Evolutionary conservation across 2,329 filamentous ascomycete species (phyloP), one percentile per base, ranked within the genome.

Genomic region (Aspergillus uvarum): DNA sequence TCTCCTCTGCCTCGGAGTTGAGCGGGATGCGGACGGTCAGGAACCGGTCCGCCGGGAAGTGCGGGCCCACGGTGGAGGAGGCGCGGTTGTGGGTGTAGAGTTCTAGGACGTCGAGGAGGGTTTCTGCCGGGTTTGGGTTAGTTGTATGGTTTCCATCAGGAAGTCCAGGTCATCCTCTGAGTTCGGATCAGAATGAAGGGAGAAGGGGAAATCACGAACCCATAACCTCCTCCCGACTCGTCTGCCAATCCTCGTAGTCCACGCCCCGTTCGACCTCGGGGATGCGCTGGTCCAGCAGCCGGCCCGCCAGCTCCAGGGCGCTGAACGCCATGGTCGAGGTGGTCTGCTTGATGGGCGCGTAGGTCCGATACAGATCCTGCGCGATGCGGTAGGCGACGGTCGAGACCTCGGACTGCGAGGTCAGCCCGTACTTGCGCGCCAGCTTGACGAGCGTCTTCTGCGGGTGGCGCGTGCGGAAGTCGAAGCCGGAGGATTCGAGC

Each of bases 291-390:
- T 83, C 83, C 35, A 85, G 81, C 58, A 97, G 77, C 26, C 90
- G 83, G 0, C 88, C 86, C 0, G 93, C 89, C 38, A 98, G 84
- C 76, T 96, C 92, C 11, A 96, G 79, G 65, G 91, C 86, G 10
- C 89, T 89, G 69, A 96, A 85, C 0, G 90, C 91, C 83, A 97
- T 88, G 14, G 91, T 90, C n/a, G 89, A 86, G 0, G 90, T 90
- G 0, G 88, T 90, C 69, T 96, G 91, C 79, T 98, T 98, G 59
- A 98, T 82, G 8, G 93, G 93, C 0, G 92, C 89, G 75, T 95
- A 96, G 0, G 95, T 99, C 72, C 93, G 91, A 78, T 97, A 96
- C 51, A 96, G 81, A 76, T 99, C 95, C 55, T 94, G 85, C 51
- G 88, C 90, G 73, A 98, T 90, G 63, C 89, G 87, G 77, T 92